phyloP scores from a whole-genome alignment of 176 grass and related monocot species.

The Phyllostachys edulis region DNA sequence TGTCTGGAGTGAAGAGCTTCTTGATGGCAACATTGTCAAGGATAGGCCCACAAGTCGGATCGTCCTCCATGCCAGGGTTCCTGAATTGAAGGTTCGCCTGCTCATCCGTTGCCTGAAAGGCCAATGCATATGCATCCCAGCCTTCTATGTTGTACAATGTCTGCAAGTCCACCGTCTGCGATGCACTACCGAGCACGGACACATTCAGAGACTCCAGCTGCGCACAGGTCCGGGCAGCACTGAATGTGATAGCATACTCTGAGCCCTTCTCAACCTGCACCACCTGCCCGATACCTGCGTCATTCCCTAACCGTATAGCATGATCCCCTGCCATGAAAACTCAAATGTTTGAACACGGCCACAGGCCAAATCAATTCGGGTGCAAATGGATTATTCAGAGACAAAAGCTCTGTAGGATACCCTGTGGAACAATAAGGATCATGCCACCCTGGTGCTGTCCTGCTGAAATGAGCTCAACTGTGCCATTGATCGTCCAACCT shows the following conservation, averaged over 20 bases:
- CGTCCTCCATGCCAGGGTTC: conserved; percentile 98
- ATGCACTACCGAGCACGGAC: conserved; percentile 50
- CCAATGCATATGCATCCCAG: conserved; percentile 93
- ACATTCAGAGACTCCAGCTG: conserved; percentile 89
- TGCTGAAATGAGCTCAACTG: conserved; percentile 80
- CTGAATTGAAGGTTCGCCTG: conserved; percentile 64
- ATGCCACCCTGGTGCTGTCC: conserved; percentile 96
- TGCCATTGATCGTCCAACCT: conserved; percentile 88
- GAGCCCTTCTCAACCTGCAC: conserved; percentile 84
- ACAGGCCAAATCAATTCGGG: not conserved
- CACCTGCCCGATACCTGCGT: conserved; percentile 70
- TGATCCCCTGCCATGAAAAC: conserved; percentile 59
- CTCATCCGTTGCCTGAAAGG: conserved; percentile 77
- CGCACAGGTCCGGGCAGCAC: conserved; percentile 88
- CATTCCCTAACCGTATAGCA: conserved; percentile 83
- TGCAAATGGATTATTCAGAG: not conserved
- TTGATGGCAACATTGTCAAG: conserved; percentile 90
- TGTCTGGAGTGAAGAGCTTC: conserved; percentile 86
- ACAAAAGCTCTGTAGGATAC: conserved; percentile 31
- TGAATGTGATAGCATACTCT: conserved; percentile 84
- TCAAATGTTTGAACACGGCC: not conserved
- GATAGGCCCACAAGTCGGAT: conserved; percentile 93
- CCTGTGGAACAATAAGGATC: conserved; percentile 97
- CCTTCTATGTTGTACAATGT: conserved; percentile 97
- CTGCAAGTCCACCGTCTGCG: conserved; percentile 80